phyloP scores from a whole-genome alignment of 768 basidiomycete genomes.

The Calocybe gangraenosa region DNA sequence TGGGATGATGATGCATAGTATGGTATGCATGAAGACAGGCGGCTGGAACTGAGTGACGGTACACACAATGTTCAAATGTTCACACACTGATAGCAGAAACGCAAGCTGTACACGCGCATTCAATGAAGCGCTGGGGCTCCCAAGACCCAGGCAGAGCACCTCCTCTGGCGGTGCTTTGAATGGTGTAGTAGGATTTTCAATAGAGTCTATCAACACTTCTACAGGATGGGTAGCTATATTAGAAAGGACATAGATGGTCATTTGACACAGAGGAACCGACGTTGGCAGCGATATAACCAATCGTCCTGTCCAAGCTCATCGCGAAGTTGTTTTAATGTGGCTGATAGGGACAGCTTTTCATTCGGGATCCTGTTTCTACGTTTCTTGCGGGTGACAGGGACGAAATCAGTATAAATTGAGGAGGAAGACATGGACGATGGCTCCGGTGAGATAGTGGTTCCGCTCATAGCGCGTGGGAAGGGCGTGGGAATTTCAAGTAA shows the following conservation, averaged over 20 bases:
- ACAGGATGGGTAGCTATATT: constrained; percentile 9
- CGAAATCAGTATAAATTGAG: constrained; percentile 49
- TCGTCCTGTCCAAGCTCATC: constrained; percentile 44
- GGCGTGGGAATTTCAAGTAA: background rate
- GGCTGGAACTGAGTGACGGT: no score
- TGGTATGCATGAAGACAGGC: no score
- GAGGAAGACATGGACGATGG: constrained; percentile 21
- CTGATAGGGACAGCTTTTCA: constrained; percentile 29
- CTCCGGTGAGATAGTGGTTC: constrained; percentile 9
- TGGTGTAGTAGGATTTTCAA: constrained; percentile 20
- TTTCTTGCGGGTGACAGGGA: constrained; percentile 49
- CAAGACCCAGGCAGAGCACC: constrained; percentile 69
- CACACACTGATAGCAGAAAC: constrained; percentile 54
- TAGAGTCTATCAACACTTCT: constrained; percentile 33
- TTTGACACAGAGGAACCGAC: constrained; percentile 32
- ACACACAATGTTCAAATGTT: constrained; percentile 59
- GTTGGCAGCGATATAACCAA: constrained; percentile 54
- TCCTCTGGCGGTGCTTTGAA: constrained; percentile 17
- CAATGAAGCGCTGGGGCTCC: constrained; percentile 61
- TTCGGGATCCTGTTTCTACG: constrained; percentile 34
- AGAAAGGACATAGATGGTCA: constrained; percentile 9
- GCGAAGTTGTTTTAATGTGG: constrained; percentile 36
- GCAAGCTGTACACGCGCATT: constrained; percentile 67
- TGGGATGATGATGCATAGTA: no score
- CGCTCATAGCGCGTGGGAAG: constrained; percentile 14